Conservation (phyloP, 805 yeast genomes). For the Zygoascus biomembranicola region DNA sequence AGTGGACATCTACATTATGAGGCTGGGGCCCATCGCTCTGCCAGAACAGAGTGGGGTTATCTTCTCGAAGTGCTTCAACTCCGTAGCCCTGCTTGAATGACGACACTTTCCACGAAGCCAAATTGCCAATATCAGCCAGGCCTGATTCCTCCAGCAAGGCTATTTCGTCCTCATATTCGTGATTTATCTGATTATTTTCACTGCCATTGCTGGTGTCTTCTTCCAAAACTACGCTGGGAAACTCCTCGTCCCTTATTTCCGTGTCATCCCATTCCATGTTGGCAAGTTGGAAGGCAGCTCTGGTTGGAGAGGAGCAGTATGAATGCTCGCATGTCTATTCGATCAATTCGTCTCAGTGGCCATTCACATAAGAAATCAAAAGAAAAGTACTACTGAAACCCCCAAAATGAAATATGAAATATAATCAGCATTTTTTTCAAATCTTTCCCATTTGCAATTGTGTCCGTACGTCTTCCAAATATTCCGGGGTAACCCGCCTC, state of each 20-base stretch:
- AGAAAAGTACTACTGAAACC: no score
- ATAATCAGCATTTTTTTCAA: no score
- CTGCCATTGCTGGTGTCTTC: neutral
- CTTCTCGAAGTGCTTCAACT: constrained; percentile 57
- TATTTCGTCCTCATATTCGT: neutral
- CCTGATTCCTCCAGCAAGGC: constrained; percentile 48
- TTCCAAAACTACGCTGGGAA: neutral
- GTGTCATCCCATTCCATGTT: constrained; percentile 10
- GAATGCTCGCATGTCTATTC: no score
- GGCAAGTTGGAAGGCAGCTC: neutral
- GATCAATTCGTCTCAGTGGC: no score
- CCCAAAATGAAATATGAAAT: no score
- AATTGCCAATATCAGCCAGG: constrained; percentile 64
- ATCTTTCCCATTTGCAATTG: no score
- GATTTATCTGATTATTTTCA: neutral
- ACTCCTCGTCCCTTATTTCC: neutral
- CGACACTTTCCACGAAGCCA: constrained; percentile 81
- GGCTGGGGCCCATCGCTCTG: constrained; percentile 93
- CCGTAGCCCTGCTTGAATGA: constrained; percentile 69
- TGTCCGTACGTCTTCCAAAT: no score
- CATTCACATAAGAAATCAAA: no score
- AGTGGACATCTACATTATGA: constrained; percentile 70
- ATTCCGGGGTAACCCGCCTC: no score
- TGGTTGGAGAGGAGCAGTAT: no score
- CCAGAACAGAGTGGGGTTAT: constrained; percentile 73